Base-by-base conservation (phyloP, 345 rosid species). In the Eucalyptus regnans region DNA sequence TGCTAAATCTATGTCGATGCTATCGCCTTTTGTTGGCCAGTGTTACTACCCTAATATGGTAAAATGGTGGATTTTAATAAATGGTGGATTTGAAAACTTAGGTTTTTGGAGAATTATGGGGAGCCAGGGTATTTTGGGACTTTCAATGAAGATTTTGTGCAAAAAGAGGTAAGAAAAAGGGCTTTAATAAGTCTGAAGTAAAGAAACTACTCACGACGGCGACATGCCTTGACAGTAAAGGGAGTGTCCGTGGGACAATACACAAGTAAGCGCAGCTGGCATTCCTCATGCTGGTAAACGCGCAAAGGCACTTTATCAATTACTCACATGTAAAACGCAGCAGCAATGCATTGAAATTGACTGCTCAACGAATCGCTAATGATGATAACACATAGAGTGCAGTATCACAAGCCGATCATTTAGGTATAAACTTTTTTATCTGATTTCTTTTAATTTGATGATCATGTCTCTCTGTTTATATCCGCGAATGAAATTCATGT, bases 401-500 rank as follows among this genome's bases (percentile, higher is more conserved):
- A 6, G 68, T 12, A 62, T 27, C 68, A 12, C 68, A 13, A 29
- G 15, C 68, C 8, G 0, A 27, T 12, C 31, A 62, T 62, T 62
- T 60, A 60, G 13, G 5, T 5, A 11, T 58, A 60, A 2, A 25
- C 0, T 25, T 52, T 20, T 20, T 52, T 1, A 52, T 4, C 17
- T 29, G 33, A 27, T 6, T 12, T 27, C 1, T 12, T 60, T 60
- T 1, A 60, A 56, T 56, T 23, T 56, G 12, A 23, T 22, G 29
- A 56, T 23, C 27, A 56, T 0, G 6, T 56, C 29, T 56, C 62
- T 56, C 12, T 23, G 9, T 23, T 1, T 56, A 0, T 9, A 56
- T 23, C 4, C 12, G 0, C 1, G 1, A 9, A 56, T 0, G 6
- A 23, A 25, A 56, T 23, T 56, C 29, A 22, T 5, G 4, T 56